These are phyloP conservation scores for Paracamarosporium sp. DNA, from an alignment of 2,329 filamentous ascomycete species.

Conservation along the genomic window DNA sequence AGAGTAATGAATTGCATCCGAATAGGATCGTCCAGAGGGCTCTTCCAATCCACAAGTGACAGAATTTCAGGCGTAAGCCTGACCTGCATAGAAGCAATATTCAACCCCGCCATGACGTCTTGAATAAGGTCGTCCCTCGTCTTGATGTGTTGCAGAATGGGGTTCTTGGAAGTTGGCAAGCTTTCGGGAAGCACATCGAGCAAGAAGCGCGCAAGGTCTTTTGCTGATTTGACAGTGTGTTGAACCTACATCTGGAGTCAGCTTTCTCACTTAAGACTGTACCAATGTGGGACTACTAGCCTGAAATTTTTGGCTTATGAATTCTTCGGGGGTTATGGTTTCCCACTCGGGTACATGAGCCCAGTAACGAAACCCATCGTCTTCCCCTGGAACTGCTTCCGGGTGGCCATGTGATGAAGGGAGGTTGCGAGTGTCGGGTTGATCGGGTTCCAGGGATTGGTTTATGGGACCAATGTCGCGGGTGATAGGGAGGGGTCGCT, in stretches of 20 bases:
- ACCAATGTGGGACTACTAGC: conserved; percentile 50
- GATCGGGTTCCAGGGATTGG: neutral
- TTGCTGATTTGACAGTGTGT: conserved; percentile 52
- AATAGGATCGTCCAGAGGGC: conserved; percentile 66
- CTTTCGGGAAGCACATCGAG: conserved; percentile 56
- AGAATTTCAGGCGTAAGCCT: conserved; percentile 67
- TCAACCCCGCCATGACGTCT: conserved; percentile 62
- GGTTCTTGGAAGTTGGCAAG: conserved; percentile 49
- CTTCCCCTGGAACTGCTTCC: too few relatives aligned
- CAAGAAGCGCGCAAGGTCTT: conserved; percentile 60
- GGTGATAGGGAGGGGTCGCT: neutral
- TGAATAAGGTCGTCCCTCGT: conserved; percentile 61
- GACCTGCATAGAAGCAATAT: conserved; percentile 64
- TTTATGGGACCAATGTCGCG: too few relatives aligned
- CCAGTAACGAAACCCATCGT: neutral
- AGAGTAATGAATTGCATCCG: conserved; percentile 67
- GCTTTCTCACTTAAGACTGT: neutral
- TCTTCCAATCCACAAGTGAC: conserved; percentile 64
- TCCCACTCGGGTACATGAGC: neutral
- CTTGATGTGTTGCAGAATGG: conserved; percentile 47
- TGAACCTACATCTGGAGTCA: neutral
- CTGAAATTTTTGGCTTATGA: conserved; percentile 62
- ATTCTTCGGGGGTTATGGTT: conserved; percentile 46
- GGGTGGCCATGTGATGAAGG: neutral
- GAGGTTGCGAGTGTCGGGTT: neutral